A percentile compares a stretch with the other conserved stretches of the same genome.
Conservation (phyloP, 441 rosid genomes). For the Populus hybrid region DNA sequence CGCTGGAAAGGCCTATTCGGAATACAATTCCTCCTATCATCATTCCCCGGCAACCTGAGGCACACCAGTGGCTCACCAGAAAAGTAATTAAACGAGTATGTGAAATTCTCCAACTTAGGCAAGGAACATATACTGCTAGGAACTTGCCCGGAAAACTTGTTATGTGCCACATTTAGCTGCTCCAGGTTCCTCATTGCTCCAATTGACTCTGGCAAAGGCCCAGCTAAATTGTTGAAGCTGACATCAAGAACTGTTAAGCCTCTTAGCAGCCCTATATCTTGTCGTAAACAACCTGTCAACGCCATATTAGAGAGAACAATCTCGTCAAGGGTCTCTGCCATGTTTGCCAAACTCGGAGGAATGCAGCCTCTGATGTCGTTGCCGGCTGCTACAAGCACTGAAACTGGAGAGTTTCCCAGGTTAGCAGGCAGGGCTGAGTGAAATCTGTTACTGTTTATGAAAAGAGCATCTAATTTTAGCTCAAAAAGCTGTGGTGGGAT, state of each 20-base stretch:
- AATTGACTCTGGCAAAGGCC: constrained; percentile 56
- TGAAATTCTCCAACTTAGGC: constrained; percentile 68
- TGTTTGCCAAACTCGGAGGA: constrained; percentile 57
- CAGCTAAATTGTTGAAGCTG: constrained; percentile 56
- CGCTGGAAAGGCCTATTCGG: constrained; percentile 58
- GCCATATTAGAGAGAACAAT: constrained; percentile 45
- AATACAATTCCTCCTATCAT: constrained; percentile 63
- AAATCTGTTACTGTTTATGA: constrained; percentile 73
- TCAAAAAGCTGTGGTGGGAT: constrained; percentile 61
- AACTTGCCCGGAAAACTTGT: constrained; percentile 57
- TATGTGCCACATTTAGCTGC: constrained; percentile 66
- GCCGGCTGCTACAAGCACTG: constrained; percentile 74
- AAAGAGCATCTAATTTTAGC: constrained; percentile 73
- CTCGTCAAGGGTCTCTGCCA: constrained; percentile 59
- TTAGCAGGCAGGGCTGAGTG: constrained; percentile 54
- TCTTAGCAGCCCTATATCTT: constrained; percentile 49
- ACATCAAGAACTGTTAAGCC: constrained; percentile 65
- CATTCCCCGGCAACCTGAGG: constrained; percentile 39
- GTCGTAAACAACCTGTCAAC: constrained; percentile 63
- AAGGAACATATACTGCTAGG: constrained; percentile 60
- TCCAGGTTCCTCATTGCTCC: constrained; percentile 60
- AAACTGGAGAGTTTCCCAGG: constrained; percentile 74
- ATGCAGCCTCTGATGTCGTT: constrained; percentile 55
- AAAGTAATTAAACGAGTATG: constrained; percentile 65
- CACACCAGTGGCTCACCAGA: constrained; percentile 53